Evolutionary conservation across 306 rosid genomes (phyloP).

Genomic region (Gastrolobium villosum): DNA sequence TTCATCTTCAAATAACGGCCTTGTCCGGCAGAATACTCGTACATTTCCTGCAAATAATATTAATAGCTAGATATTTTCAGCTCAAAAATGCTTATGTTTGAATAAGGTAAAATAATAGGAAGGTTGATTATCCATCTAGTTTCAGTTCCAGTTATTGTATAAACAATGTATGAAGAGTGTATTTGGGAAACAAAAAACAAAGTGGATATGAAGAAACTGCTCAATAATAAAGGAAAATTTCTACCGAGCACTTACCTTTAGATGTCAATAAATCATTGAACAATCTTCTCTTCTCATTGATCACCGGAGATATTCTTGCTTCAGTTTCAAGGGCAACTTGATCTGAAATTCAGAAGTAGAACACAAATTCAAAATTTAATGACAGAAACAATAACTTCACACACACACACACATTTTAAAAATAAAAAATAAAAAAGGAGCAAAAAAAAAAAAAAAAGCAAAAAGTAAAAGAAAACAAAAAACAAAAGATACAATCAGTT

Average conservation of each 20-base stretch:
- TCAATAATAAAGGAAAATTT: slow-evolving; percentile 39
- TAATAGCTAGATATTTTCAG: slow-evolving; percentile 28
- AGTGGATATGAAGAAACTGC: slow-evolving; percentile 37
- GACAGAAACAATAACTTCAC: slow-evolving; percentile 30
- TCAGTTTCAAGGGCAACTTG: slow-evolving; percentile 83
- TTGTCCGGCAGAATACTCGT: slow-evolving; percentile 82
- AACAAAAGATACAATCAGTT: slow-evolving; percentile 19
- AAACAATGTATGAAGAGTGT: slow-evolving; percentile 12
- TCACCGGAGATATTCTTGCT: slow-evolving; percentile 89
- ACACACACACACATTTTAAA: not conserved
- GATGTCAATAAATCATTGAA: slow-evolving; percentile 96
- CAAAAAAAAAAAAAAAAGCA: no score
- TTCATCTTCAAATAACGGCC: slow-evolving; percentile 97
- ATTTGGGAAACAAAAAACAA: not conserved
- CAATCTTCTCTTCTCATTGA: slow-evolving; percentile 86
- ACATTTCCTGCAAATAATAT: slow-evolving; percentile 78
- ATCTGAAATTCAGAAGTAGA: slow-evolving; percentile 64
- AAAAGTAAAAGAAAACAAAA: no score
- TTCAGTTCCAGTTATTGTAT: slow-evolving; percentile 17
- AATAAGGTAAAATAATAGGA: slow-evolving; percentile 37
- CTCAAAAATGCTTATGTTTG: slow-evolving; percentile 37
- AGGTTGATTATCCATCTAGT: slow-evolving; percentile 29
- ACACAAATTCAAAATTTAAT: slow-evolving; percentile 46
- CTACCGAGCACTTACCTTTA: slow-evolving; percentile 74
- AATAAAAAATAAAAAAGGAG: no score